A percentile compares a stretch with the other conserved stretches of the same genome.
Conservation (phyloP, 23 red algal species). For the Gracilaria gracilis region DNA sequence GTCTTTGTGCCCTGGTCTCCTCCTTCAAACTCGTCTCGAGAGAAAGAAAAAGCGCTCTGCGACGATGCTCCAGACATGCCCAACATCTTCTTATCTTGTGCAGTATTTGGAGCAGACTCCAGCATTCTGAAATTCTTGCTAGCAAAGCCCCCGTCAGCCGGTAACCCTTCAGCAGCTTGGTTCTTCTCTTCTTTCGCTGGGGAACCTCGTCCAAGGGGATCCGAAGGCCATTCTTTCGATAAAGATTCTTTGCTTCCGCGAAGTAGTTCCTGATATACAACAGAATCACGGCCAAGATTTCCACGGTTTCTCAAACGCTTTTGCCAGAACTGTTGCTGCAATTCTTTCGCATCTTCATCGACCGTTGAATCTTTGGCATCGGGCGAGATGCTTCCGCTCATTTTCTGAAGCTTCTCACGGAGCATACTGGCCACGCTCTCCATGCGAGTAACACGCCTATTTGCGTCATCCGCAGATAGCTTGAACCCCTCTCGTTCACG, state of each 20-base stretch:
- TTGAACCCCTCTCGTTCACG: slow-evolving; percentile 50
- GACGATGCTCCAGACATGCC: slow-evolving; percentile 15
- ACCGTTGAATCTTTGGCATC: neutral
- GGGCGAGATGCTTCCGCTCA: neutral
- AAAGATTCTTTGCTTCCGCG: slow-evolving; percentile 35
- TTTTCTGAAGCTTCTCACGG: slow-evolving; percentile 17
- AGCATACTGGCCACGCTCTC: slow-evolving; percentile 24
- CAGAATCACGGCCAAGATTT: slow-evolving; percentile 19
- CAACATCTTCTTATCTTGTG: neutral
- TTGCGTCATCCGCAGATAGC: slow-evolving; percentile 46
- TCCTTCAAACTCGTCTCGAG: slow-evolving; percentile 47
- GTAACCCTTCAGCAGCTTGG: slow-evolving; percentile 33
- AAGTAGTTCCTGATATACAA: slow-evolving; percentile 61
- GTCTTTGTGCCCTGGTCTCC: neutral
- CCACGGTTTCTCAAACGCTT: slow-evolving; percentile 25
- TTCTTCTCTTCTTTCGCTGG: slow-evolving; percentile 34
- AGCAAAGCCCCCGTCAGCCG: slow-evolving; percentile 59
- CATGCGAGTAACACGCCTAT: slow-evolving; percentile 32
- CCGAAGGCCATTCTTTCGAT: slow-evolving; percentile 42
- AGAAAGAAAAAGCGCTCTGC: slow-evolving; percentile 51
- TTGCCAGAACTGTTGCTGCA: slow-evolving; percentile 47
- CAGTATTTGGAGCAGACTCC: neutral
- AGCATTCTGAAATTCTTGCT: neutral
- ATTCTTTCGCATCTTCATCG: slow-evolving; percentile 5
- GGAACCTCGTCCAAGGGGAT: slow-evolving; percentile 30